These are phyloP conservation scores for Hanseniaspora meyeri DNA, from an alignment of 805 yeast genomes.

Conservation along the genomic window DNA sequence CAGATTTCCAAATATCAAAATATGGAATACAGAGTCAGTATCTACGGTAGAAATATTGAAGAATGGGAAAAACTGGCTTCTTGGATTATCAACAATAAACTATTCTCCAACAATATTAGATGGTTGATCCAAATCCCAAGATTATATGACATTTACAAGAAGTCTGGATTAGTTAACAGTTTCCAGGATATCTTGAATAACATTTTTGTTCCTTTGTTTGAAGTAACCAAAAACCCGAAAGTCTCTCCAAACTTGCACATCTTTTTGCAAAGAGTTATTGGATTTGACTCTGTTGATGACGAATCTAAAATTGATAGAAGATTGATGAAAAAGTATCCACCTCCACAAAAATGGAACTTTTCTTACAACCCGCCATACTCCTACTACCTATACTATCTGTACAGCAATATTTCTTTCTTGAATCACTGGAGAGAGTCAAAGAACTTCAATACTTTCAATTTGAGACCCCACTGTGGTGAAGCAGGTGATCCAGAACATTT, in stretches of 20 bases:
- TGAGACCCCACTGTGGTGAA: slow-evolving; percentile 97
- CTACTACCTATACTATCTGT: slow-evolving; percentile 80
- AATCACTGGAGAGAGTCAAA: slow-evolving; percentile 69
- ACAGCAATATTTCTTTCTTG: slow-evolving; percentile 72
- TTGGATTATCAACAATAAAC: slow-evolving; percentile 89
- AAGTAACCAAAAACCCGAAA: slow-evolving; percentile 73
- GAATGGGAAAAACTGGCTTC: slow-evolving; percentile 95
- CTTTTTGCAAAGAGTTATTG: slow-evolving; percentile 86
- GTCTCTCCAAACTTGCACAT: slow-evolving; percentile 84
- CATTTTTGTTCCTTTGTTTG: slow-evolving; percentile 76
- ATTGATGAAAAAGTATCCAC: slow-evolving; percentile 68
- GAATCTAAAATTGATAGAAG: slow-evolving; percentile 86
- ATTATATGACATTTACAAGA: slow-evolving; percentile 77
- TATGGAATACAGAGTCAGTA: slow-evolving; percentile 90
- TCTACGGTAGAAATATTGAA: slow-evolving; percentile 76
- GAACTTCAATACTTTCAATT: slow-evolving; percentile 77
- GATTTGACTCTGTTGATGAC: slow-evolving; percentile 97
- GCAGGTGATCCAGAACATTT: slow-evolving; percentile 99
- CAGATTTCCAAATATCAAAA: slow-evolving; percentile 93
- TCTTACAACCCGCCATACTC: slow-evolving; percentile 91
- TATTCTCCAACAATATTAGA: slow-evolving; percentile 85
- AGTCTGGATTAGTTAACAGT: slow-evolving; percentile 50
- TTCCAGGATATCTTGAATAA: slow-evolving; percentile 72
- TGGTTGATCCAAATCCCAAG: slow-evolving; percentile 96
- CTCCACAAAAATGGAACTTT: slow-evolving; percentile 72